Evolutionary conservation across 768 basidiomycete genomes (phyloP).

Genomic region (Serendipita sp.): DNA sequence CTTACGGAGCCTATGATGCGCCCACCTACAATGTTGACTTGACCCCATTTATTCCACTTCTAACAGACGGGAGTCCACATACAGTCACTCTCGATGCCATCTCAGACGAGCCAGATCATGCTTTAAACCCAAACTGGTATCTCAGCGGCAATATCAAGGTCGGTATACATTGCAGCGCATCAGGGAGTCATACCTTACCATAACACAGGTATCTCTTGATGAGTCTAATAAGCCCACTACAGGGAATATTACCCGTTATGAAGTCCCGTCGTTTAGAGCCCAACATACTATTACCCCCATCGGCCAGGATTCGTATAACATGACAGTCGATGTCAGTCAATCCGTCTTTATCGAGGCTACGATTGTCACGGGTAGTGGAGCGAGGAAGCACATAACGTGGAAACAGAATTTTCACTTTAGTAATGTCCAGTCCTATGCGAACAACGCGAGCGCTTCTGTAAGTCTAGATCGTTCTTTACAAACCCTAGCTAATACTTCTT

Average conservation of each 20-base stretch:
- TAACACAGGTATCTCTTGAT: conserved; percentile 38
- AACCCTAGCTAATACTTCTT: not conserved
- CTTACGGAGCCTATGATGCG: conserved; percentile 61
- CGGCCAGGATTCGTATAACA: conserved; percentile 32
- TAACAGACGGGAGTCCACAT: conserved; percentile 54
- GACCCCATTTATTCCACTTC: conserved; percentile 57
- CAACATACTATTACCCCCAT: conserved; percentile 29
- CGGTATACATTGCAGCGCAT: not conserved
- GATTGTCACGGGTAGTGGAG: conserved; percentile 47
- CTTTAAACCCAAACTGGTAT: conserved; percentile 56
- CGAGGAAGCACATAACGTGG: conserved; percentile 37
- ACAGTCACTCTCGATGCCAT: conserved; percentile 56
- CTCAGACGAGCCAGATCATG: conserved; percentile 48
- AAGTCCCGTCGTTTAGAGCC: conserved; percentile 36
- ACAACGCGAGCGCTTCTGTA: conserved; percentile 29
- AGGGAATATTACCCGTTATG: conserved; percentile 46
- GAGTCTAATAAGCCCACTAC: conserved; percentile 47
- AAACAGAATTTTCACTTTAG: conserved; percentile 43
- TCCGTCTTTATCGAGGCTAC: conserved; percentile 44
- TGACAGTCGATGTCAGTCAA: conserved; percentile 46
- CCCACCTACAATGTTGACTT: conserved; percentile 66
- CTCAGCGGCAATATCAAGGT: conserved; percentile 50
- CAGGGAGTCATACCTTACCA: too few relatives aligned
- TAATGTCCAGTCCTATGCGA: conserved; percentile 45
- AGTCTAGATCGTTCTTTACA: not conserved